Conservation (phyloP, 208 protist genomes). For the Novymonas esmeraldas region DNA sequence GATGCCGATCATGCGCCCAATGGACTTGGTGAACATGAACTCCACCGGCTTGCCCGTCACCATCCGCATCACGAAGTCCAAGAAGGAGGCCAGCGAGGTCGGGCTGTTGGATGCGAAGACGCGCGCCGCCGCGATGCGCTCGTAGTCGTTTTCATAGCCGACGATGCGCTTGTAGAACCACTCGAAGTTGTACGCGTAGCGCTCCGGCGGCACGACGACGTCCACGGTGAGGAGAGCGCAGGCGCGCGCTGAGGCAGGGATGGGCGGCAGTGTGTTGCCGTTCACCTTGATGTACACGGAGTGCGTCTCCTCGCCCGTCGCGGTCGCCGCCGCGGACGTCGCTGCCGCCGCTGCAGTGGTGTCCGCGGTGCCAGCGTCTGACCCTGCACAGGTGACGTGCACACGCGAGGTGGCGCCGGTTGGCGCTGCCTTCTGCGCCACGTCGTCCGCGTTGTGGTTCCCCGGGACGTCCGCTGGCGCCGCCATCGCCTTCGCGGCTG, state of each 20-base stretch:
- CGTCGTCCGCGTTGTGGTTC: slow-evolving; percentile 1
- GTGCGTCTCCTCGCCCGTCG: slow-evolving; percentile 11
- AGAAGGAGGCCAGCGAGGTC: slow-evolving; percentile 29
- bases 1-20: slow-evolving; percentile 54
- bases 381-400: slow-evolving; percentile 24
- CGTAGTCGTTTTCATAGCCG: slow-evolving; percentile 71
- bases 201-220: slow-evolving; percentile 74
- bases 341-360: not conserved
- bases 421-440: not conserved
- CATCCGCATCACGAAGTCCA: slow-evolving; percentile 79
- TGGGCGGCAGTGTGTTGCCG: slow-evolving; percentile 36
- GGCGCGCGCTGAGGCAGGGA: slow-evolving; percentile 58
- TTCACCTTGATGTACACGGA: slow-evolving; percentile 38
- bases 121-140: slow-evolving; percentile 72
- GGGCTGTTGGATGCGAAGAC: slow-evolving; percentile 66
- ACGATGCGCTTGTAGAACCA: slow-evolving; percentile 84
- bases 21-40: slow-evolving; percentile 55
- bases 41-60: slow-evolving; percentile 62
- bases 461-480: not conserved
- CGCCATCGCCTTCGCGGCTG: not conserved
- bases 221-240: slow-evolving; percentile 67
- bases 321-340: no score
- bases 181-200: slow-evolving; percentile 64
- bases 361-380: not conserved
- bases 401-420: slow-evolving; percentile 14